A percentile compares a stretch with the other conserved stretches of the same genome.
phyloP scores from a whole-genome alignment of 345 rosid genomes.

The Gossypium turneri region DNA sequence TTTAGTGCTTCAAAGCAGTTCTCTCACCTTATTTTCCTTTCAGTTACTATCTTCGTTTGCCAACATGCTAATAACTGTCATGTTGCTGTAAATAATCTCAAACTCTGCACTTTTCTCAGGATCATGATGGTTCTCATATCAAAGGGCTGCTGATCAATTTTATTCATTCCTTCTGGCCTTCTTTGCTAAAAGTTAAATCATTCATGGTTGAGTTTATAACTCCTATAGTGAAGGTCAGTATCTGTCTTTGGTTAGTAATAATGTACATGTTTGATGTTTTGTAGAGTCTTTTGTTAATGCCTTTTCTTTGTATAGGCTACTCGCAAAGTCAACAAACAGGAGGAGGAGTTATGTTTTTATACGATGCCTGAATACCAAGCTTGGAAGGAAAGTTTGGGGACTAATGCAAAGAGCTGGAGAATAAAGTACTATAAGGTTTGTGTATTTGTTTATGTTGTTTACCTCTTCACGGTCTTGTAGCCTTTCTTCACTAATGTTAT shows the following conservation, averaged over 20 bases:
- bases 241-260: slow-evolving; percentile 7
- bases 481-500: neutral
- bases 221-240: slow-evolving; percentile 90
- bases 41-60: neutral
- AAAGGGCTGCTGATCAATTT: slow-evolving; percentile 92
- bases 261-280: neutral
- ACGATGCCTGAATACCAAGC: slow-evolving; percentile 89
- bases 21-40: neutral
- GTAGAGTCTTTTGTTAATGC: neutral
- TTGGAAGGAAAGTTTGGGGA: slow-evolving; percentile 74
- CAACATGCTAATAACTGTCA: neutral
- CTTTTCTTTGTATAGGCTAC: slow-evolving; percentile 50
- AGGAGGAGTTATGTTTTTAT: slow-evolving; percentile 57
- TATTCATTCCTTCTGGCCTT: slow-evolving; percentile 95
- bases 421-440: slow-evolving; percentile 97
- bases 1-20: slow-evolving; percentile 11
- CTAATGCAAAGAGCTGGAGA: slow-evolving; percentile 70
- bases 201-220: slow-evolving; percentile 93
- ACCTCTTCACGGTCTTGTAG: neutral
- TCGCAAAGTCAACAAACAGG: slow-evolving; percentile 27
- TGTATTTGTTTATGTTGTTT: neutral
- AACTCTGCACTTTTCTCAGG: slow-evolving; percentile 38
- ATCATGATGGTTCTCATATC: slow-evolving; percentile 96
- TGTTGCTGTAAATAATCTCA: neutral
- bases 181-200: slow-evolving; percentile 75